phyloP scores from a whole-genome alignment of 2,329 filamentous ascomycete species.

The Epichloe baconii region DNA sequence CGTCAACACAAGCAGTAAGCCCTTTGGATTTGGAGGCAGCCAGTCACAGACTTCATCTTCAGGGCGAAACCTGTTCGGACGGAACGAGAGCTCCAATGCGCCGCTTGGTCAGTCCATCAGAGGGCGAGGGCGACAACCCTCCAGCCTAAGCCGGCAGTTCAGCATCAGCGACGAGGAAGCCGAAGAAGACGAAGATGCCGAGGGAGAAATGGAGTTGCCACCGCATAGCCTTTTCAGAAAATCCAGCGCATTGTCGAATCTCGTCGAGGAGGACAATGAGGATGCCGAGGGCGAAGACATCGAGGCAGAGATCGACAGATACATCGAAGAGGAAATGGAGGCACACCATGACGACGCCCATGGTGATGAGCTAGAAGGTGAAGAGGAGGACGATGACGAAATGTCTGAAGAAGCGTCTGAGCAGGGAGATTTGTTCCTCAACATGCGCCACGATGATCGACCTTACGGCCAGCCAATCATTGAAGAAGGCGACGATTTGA shows the following conservation, averaged over 20 bases:
- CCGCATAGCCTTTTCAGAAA: slow-evolving; percentile 20
- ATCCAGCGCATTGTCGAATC: slow-evolving; percentile 9
- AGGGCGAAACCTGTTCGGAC: slow-evolving; percentile 25
- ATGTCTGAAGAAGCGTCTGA: slow-evolving; percentile 27
- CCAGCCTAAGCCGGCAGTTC: slow-evolving; percentile 34
- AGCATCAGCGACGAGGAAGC: slow-evolving; percentile 21
- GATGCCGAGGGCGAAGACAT: slow-evolving; percentile 19
- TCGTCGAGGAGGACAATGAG: slow-evolving; percentile 10
- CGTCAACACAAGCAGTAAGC: slow-evolving; percentile 24
- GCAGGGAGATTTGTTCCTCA: slow-evolving; percentile 36
- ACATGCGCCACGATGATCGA: slow-evolving; percentile 30
- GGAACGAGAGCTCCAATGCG: slow-evolving; percentile 23
- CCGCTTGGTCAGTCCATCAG: slow-evolving; percentile 37
- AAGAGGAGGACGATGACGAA: slow-evolving; percentile 26
- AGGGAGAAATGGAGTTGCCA: slow-evolving; percentile 22
- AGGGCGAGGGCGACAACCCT: slow-evolving; percentile 31
- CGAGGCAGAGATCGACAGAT: slow-evolving; percentile 24
- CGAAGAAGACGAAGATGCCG: slow-evolving; percentile 19
- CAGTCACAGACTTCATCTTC: slow-evolving; percentile 14
- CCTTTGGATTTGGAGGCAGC: slow-evolving; percentile 25
- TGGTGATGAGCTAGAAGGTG: slow-evolving; percentile 24
- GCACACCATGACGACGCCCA: slow-evolving; percentile 24
- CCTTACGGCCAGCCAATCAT: slow-evolving; percentile 25
- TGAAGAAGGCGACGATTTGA: slow-evolving; percentile 35
- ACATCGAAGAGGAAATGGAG: slow-evolving; percentile 23